Conservation (phyloP, 768 basidiomycete genomes). For the Auricularia sp. region DNA sequence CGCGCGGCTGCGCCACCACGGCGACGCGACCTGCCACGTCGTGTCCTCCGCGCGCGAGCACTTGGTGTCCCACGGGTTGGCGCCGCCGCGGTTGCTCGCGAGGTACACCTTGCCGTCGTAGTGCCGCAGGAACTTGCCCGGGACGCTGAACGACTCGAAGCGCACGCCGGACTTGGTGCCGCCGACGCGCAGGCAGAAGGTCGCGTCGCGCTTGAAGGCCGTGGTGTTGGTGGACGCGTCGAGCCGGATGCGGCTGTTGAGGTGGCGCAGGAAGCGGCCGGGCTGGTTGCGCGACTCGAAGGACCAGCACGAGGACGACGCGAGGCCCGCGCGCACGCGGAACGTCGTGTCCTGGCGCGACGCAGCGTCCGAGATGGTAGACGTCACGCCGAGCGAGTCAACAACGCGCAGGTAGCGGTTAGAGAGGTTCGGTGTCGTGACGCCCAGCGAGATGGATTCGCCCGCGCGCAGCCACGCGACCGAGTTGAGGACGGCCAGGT, state of each 20-base stretch:
- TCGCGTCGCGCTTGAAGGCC: background rate
- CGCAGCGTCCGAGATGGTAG: background rate
- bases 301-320: background rate
- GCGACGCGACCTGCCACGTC: background rate
- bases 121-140: background rate
- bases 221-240: background rate
- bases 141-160: background rate
- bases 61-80: background rate
- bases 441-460: conserved; percentile 1
- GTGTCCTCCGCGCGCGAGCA: background rate
- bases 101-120: background rate
- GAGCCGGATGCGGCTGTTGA: background rate
- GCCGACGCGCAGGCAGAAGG: background rate
- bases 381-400: background rate
- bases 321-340: background rate
- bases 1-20: background rate
- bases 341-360: background rate
- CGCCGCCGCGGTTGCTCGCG: background rate
- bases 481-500: background rate
- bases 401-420: background rate
- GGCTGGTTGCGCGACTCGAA: conserved; percentile 1
- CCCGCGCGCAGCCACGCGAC: conserved; percentile 1
- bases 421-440: background rate
- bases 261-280: background rate
- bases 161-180: background rate